Percentiles rank a stretch among this genome's conserved stretches.
Conservation (phyloP, 163 green algal genomes). For the Chlorella variabilis region DNA sequence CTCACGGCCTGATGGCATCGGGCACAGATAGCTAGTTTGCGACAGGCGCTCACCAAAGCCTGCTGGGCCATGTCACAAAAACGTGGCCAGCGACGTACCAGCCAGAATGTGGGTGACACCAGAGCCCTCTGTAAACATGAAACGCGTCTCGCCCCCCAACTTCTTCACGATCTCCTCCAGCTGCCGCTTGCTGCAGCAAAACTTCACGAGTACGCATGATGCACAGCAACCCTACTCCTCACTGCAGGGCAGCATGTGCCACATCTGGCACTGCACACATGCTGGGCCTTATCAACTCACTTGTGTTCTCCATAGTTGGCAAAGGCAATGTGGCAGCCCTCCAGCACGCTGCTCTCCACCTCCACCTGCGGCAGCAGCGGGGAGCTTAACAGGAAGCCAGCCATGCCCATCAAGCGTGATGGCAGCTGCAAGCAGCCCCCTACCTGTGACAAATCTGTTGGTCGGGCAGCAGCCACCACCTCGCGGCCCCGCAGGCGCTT, state of each 20-base stretch:
- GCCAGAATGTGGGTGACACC: slow-evolving; percentile 36
- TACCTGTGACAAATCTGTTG: slow-evolving; percentile 9
- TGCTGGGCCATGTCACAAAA: too few relatives aligned
- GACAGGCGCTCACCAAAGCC: too few relatives aligned
- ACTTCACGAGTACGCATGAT: not conserved
- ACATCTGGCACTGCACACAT: not conserved
- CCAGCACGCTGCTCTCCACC: slow-evolving; percentile 23
- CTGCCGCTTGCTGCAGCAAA: not conserved
- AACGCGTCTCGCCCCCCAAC: slow-evolving; percentile 9
- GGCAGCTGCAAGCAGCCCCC: not conserved
- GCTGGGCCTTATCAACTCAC: too few relatives aligned
- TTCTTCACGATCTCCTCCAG: slow-evolving; percentile 25
- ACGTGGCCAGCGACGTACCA: too few relatives aligned
- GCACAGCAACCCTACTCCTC: too few relatives aligned
- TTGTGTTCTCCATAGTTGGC: slow-evolving; percentile 20
- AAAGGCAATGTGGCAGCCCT: slow-evolving; percentile 21
- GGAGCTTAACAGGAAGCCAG: too few relatives aligned
- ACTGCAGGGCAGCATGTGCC: too few relatives aligned
- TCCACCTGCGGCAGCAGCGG: not conserved
- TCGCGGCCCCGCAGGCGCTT: not conserved
- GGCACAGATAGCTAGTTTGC: too few relatives aligned
- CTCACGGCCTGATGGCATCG: slow-evolving; percentile 6
- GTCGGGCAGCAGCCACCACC: not conserved
- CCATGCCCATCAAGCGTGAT: not conserved
- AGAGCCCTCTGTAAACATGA: not conserved